Evolutionary conservation across 306 rosid species (phyloP).

Genomic region (Comarum palustre): DNA sequence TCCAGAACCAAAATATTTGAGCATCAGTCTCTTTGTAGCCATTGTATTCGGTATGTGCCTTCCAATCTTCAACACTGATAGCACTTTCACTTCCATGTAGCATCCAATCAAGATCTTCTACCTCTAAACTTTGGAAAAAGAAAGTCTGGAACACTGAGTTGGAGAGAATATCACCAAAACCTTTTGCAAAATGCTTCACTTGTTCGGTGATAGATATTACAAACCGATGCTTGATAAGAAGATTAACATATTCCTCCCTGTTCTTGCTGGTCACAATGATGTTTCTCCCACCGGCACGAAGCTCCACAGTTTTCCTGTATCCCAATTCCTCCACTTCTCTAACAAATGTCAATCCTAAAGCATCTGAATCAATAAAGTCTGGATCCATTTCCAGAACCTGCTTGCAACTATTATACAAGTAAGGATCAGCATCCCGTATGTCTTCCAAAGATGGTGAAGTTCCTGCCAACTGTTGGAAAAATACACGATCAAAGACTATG

Average conservation of each 20-base stretch:
- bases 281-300: slow-evolving; percentile 65
- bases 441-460: slow-evolving; percentile 57
- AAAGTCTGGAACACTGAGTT: slow-evolving; percentile 30
- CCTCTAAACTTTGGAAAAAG: slow-evolving; percentile 71
- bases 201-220: slow-evolving; percentile 70
- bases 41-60: slow-evolving; percentile 74
- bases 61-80: slow-evolving; percentile 84
- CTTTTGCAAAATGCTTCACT: slow-evolving; percentile 67
- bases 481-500: slow-evolving; percentile 75
- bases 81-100: slow-evolving; percentile 69
- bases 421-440: slow-evolving; percentile 75
- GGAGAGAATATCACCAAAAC: slow-evolving; percentile 78
- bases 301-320: slow-evolving; percentile 56
- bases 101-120: slow-evolving; percentile 93
- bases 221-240: slow-evolving; percentile 71
- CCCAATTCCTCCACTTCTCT: slow-evolving; percentile 94
- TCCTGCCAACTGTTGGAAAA: slow-evolving; percentile 88
- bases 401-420: slow-evolving; percentile 69
- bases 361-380: slow-evolving; percentile 73
- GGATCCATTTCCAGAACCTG: slow-evolving; percentile 82
- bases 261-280: slow-evolving; percentile 64
- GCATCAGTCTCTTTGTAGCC: slow-evolving; percentile 84
- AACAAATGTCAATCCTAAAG: slow-evolving; percentile 80
- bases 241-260: slow-evolving; percentile 60
- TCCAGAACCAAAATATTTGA: slow-evolving; percentile 94